Evolutionary conservation across 208 protist genomes (phyloP).

Genomic region (Blechomonas ayalai): DNA sequence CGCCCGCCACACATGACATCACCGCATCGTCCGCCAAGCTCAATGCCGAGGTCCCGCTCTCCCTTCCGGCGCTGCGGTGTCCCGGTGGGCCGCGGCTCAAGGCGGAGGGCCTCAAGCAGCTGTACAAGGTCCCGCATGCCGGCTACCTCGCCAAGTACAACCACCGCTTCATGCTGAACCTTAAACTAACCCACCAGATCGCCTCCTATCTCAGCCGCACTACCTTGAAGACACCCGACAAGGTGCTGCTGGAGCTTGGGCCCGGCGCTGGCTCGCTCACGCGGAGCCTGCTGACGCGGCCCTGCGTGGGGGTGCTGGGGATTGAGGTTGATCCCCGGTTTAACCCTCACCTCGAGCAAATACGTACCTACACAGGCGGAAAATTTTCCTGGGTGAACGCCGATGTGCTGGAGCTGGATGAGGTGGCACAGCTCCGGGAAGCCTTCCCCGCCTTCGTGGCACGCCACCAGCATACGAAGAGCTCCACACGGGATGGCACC

Average conservation of each 20-base stretch:
- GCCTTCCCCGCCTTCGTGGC: conserved; percentile 55
- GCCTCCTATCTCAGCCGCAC: conserved; percentile 55
- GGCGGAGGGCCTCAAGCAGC: conserved; percentile 70
- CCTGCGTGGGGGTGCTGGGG: conserved; percentile 70
- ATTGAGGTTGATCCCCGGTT: conserved; percentile 77
- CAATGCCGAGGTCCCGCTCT: neutral
- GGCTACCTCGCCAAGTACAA: conserved; percentile 84
- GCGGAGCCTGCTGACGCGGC: conserved; percentile 77
- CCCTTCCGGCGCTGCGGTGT: conserved; percentile 63
- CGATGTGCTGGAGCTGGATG: conserved; percentile 70
- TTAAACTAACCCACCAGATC: conserved; percentile 84
- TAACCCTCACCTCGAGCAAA: conserved; percentile 78
- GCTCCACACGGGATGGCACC: neutral
- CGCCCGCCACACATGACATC: too few species aligned
- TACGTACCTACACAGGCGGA: conserved; percentile 58
- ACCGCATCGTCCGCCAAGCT: too few species aligned
- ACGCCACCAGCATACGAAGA: conserved; percentile 22
- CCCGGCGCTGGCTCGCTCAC: conserved; percentile 78
- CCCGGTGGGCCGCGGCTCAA: conserved; percentile 78
- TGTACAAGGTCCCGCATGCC: conserved; percentile 82
- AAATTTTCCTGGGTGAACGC: conserved; percentile 87
- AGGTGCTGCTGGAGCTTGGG: conserved; percentile 80
- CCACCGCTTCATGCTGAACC: conserved; percentile 80
- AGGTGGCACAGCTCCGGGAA: conserved; percentile 47
- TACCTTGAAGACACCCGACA: conserved; percentile 59